Evolutionary conservation across 352 stramenopile species (phyloP), one percentile per base, ranked within the genome.

Genomic region (Globisporangium orthogonon): DNA sequence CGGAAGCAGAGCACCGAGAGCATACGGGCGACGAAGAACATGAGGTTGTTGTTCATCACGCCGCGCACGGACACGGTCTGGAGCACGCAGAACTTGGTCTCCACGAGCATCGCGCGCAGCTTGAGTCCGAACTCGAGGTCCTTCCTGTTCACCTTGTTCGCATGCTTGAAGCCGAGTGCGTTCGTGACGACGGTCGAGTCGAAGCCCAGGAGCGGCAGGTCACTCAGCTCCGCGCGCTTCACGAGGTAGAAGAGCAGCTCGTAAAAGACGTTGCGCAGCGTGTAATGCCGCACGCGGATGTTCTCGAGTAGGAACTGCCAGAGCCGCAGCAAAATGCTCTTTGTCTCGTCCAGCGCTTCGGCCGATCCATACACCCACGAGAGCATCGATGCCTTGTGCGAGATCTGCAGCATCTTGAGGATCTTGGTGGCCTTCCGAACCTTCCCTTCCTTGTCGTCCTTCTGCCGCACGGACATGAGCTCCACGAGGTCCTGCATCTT

Each of bases 1-100:
- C 86, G 80, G 52, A 95, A 95, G 52, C 83, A 94, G 28, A 95
- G 60, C 29, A 94, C 84, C 17, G 86, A 95, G 14, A 95, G 63
- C 78, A 95, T 94, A 52, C 86, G 67, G 11, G 83, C 86, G 30
- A 93, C 86, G 33, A 95, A 95, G 63, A 95, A 95, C 84, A 95
- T 94, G 17, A 95, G 63, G 58, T 95, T 95, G 72, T 94, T 94
- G 74, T 94, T 94, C 86, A 95, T 95, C 29, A 95, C 86, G 43
- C 86, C 86, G 47, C 84, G 83, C 4, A 95, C 86, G 10, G 79
- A 91, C 0, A 95, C 84, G 2, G 86, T 92, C 57, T 95, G 86
- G 14, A 95, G 73, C 1, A 95, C 84, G 50, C 83, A 95, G 58
- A 83, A 94, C 60, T 94, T 94, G 30, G 84, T 95, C 63, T 95